These are phyloP conservation scores for Blepharisma undulans DNA, from an alignment of 169 alveolate species.

Conservation along the genomic window DNA sequence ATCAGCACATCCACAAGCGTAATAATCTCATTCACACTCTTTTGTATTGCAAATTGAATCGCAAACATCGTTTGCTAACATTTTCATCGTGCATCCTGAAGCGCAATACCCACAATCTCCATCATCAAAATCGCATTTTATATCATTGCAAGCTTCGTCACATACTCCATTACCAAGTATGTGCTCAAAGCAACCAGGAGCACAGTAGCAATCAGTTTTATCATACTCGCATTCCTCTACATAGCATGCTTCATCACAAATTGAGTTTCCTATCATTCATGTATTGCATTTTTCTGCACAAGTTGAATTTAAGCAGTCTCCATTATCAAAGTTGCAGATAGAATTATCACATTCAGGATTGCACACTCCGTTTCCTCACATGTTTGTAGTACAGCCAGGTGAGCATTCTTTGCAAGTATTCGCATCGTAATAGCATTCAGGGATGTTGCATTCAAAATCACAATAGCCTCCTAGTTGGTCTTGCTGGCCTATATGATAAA, in stretches of 20 bases:
- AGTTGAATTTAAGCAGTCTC: background rate
- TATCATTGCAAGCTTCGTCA: background rate
- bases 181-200: background rate
- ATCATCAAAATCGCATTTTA: background rate
- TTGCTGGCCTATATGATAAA: background rate
- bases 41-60: conserved; percentile 4
- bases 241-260: background rate
- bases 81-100: conserved; percentile 16
- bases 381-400: background rate
- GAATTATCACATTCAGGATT: background rate
- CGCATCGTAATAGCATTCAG: conserved; percentile 3
- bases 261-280: background rate
- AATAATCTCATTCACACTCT: background rate
- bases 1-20: background rate
- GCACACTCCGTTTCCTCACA: background rate
- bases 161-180: background rate
- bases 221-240: background rate
- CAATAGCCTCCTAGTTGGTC: background rate
- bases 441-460: conserved; percentile 6
- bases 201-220: background rate
- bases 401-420: background rate
- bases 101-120: conserved; percentile 26
- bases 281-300: background rate
- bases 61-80: background rate
- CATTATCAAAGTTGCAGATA: background rate